These are phyloP conservation scores for Nakazawaea ishiwadae DNA, from an alignment of 805 yeast genomes.

Conservation along the genomic window DNA sequence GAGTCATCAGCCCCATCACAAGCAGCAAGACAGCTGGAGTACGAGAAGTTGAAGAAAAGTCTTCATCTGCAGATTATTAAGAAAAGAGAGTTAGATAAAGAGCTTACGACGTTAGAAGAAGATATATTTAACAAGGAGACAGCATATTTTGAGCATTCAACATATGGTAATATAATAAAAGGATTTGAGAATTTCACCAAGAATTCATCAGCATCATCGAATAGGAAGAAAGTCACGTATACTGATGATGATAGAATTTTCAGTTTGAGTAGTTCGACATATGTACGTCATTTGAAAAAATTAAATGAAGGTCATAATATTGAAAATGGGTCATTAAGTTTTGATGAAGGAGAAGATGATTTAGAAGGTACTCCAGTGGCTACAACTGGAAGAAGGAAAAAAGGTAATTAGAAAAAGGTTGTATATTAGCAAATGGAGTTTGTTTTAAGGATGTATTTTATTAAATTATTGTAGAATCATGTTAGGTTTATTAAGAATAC, in stretches of 20 bases:
- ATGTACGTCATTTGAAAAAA: slow-evolving; percentile 56
- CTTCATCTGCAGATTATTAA: slow-evolving; percentile 58
- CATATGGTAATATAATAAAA: slow-evolving; percentile 77
- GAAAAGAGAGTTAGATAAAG: slow-evolving; percentile 62
- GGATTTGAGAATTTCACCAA: slow-evolving; percentile 85
- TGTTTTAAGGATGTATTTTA: too few relatives aligned
- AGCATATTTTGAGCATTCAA: slow-evolving; percentile 63
- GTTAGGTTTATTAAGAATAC: too few relatives aligned
- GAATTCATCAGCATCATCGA: slow-evolving; percentile 25
- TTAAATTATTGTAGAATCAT: too few relatives aligned
- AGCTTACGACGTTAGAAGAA: slow-evolving; percentile 64
- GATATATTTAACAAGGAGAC: slow-evolving; percentile 75
- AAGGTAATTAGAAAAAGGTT: not conserved
- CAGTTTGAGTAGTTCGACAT: slow-evolving; percentile 68
- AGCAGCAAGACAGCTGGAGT: slow-evolving; percentile 38
- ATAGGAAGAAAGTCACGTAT: slow-evolving; percentile 44
- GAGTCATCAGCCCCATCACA: slow-evolving; percentile 15
- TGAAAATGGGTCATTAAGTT: slow-evolving; percentile 14
- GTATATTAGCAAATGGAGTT: too few relatives aligned
- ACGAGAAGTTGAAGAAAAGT: slow-evolving; percentile 61
- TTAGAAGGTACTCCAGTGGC: slow-evolving; percentile 2
- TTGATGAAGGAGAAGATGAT: slow-evolving; percentile 9
- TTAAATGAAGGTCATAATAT: slow-evolving; percentile 31
- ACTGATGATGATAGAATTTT: slow-evolving; percentile 79
- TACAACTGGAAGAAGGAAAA: slow-evolving; percentile 3